Evolutionary conservation across 306 rosid species (phyloP), one percentile per base, ranked within the genome.

Genomic region (Datisca glomerata): DNA sequence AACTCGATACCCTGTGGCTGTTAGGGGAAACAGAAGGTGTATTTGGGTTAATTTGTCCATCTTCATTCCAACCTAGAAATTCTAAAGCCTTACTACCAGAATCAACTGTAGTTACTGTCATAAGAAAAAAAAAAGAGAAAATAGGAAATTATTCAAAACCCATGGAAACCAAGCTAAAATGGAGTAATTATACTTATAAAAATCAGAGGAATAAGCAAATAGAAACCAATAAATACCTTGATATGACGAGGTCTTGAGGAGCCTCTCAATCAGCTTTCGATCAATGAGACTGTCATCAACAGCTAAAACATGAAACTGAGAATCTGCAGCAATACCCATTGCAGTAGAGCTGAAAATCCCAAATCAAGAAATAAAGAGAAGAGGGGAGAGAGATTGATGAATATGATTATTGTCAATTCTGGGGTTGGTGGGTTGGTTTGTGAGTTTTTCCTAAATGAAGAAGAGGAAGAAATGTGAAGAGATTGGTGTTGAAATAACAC

Each of bases 71-170:
- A 2, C 94, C 94, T 57, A 87, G 70, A 70, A 82, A 83, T 68
- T 87, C 93, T 22, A 87, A 68, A 55, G 97, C 97, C 63, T 87
- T 87, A 47, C 80, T 79, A 47, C 97, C 97, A 25, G 97, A 87
- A 72, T 87, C 97, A 71, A 87, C 97, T 3, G 97, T 69, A 27
- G 94, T 87, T 52, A 87, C 97, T 87, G 85, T 24, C 67, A 69
- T 28, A 27, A 53, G 35, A 41, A 12, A 13, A 35, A 32, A 35
- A 2, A 31, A 27, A 46, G 55, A 43, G 43, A 25, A 39, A 12
- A 33, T 24, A 16, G 36, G 45, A 21, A 31, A 24, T 45, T 34
- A 4, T 45, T 21, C 14, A 55, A 21, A 31, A 53, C 24, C 7
- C 1, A 60, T 12, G 1, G 8, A 17, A 59, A 8, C 20, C 41